Percentiles rank a stretch among this genome's conserved stretches.
Conservation (phyloP, 2,329 filamentous ascomycete species). For the Volutella citrinella region DNA sequence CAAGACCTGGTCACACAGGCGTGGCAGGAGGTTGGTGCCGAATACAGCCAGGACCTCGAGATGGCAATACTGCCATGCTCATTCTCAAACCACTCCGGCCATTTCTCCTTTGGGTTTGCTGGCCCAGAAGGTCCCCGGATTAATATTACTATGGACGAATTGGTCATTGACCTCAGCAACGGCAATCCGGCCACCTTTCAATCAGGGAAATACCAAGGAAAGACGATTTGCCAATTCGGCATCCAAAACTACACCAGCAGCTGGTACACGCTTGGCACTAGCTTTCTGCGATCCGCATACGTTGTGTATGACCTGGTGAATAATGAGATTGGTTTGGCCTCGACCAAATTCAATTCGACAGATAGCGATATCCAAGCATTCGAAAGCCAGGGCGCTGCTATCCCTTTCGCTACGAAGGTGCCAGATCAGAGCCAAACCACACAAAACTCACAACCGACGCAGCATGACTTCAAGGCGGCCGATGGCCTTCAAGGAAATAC, state of each 20-base stretch:
- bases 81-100: slow-evolving; percentile 40
- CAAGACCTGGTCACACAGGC: slow-evolving; percentile 52
- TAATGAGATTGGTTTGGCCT: slow-evolving; percentile 53
- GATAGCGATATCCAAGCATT: slow-evolving; percentile 49
- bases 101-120: slow-evolving; percentile 54
- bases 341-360: slow-evolving; percentile 54
- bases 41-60: slow-evolving; percentile 35
- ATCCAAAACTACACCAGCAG: slow-evolving; percentile 47
- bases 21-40: slow-evolving; percentile 54
- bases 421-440: slow-evolving; percentile 35
- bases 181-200: slow-evolving; percentile 34
- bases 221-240: slow-evolving; percentile 53
- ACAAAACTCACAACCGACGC: slow-evolving; percentile 13
- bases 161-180: slow-evolving; percentile 46
- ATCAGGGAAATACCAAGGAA: slow-evolving; percentile 40
- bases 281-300: slow-evolving; percentile 58
- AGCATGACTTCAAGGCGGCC: slow-evolving; percentile 25
- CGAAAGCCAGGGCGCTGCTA: slow-evolving; percentile 44
- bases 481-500: slow-evolving; percentile 31
- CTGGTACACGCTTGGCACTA: slow-evolving; percentile 53
- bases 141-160: slow-evolving; percentile 52
- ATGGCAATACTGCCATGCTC: slow-evolving; percentile 50
- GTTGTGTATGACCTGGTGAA: slow-evolving; percentile 59
- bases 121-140: slow-evolving; percentile 47
- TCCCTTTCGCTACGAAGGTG: slow-evolving; percentile 48